Conservation (phyloP, 352 stramenopile genomes). For the Globisporangium cystogenes region DNA sequence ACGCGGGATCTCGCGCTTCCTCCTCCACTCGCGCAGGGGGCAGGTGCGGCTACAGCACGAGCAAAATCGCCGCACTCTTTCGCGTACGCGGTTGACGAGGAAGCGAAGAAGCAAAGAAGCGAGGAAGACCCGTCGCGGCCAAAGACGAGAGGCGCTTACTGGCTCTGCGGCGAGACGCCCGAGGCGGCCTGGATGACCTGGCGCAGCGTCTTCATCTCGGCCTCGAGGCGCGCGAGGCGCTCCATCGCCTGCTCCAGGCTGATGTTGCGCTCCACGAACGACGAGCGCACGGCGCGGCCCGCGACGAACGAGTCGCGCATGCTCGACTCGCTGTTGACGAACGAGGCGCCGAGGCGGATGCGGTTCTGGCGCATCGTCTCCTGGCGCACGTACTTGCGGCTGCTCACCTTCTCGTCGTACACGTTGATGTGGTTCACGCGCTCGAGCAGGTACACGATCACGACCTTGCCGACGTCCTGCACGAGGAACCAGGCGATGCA, state of each 20-base stretch:
- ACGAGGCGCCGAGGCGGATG: constrained; percentile 63
- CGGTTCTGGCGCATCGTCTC: constrained; percentile 76
- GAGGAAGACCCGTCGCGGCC: no score
- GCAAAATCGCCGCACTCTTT: no score
- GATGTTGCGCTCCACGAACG: constrained; percentile 52
- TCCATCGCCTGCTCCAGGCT: constrained; percentile 71
- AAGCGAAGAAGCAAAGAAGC: no score
- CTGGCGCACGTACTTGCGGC: constrained; percentile 48
- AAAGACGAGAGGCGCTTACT: neutral
- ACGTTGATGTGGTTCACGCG: constrained; percentile 52
- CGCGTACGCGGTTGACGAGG: no score
- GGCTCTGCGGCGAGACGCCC: constrained; percentile 5
- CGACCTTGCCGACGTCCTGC: constrained; percentile 78
- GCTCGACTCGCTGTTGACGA: constrained; percentile 56
- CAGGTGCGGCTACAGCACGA: no score
- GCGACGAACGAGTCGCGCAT: constrained; percentile 78
- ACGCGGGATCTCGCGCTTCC: no score
- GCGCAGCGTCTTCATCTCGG: constrained; percentile 61
- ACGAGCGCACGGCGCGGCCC: constrained; percentile 54
- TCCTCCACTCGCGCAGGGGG: no score
- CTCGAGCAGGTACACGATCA: constrained; percentile 56
- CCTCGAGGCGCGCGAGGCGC: constrained; percentile 55
- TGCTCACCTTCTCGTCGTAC: constrained; percentile 49
- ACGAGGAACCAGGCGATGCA: constrained; percentile 85
- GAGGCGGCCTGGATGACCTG: constrained; percentile 42